Percentiles rank a stretch among this genome's conserved stretches.
Conservation (phyloP, 2,329 filamentous ascomycete genomes). For the Tolypocladium sp. region DNA sequence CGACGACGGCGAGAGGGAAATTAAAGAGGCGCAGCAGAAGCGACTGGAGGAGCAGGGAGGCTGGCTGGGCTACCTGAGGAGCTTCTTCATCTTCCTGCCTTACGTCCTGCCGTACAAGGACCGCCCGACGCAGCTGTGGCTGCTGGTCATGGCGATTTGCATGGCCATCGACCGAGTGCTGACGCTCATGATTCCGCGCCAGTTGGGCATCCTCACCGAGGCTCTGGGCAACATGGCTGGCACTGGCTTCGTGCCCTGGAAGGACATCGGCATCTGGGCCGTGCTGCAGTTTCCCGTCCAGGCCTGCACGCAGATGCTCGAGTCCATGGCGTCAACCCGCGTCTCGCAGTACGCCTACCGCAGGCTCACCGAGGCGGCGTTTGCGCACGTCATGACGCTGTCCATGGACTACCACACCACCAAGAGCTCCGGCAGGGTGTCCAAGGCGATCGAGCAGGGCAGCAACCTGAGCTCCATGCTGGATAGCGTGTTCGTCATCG, state of each 20-base stretch:
- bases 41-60: slow-evolving; percentile 18
- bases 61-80: slow-evolving; percentile 20
- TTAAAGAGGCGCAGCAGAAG: slow-evolving; percentile 16
- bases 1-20: slow-evolving; percentile 7
- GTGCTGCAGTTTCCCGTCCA: slow-evolving; percentile 5
- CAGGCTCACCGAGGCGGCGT: slow-evolving; percentile 50
- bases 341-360: slow-evolving; percentile 35
- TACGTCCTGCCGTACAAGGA: slow-evolving; percentile 20
- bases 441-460: slow-evolving; percentile 56
- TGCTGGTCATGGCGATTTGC: slow-evolving; percentile 14
- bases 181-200: slow-evolving; percentile 20
- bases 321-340: slow-evolving; percentile 19
- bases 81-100: slow-evolving; percentile 20
- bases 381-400: slow-evolving; percentile 58
- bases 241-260: slow-evolving; percentile 11
- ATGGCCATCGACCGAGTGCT: slow-evolving; percentile 14
- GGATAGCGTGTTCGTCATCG: slow-evolving; percentile 47
- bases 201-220: slow-evolving; percentile 21
- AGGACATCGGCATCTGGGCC: slow-evolving; percentile 10
- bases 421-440: slow-evolving; percentile 55
- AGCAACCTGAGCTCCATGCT: slow-evolving; percentile 49
- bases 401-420: slow-evolving; percentile 63
- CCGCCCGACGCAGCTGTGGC: slow-evolving; percentile 17
- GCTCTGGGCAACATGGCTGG: slow-evolving; percentile 10
- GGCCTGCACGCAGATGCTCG: slow-evolving; percentile 9